These are phyloP conservation scores for Orbilia quercus DNA, from an alignment of 2,329 filamentous ascomycete genomes.

Conservation along the genomic window DNA sequence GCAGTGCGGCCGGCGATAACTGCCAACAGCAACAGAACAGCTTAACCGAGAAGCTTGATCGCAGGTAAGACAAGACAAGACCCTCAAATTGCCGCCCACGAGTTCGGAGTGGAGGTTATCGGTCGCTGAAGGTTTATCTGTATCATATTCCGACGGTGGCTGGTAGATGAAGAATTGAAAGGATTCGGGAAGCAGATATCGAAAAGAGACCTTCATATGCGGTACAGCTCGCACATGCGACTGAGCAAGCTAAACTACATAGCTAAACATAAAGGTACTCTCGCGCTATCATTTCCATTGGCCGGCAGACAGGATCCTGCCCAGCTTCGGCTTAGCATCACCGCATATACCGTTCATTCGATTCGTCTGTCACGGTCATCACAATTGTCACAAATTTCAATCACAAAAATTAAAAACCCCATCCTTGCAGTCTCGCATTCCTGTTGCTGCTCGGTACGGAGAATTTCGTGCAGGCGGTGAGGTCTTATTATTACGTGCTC, in stretches of 20 bases:
- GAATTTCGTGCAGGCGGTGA: constrained; percentile 7
- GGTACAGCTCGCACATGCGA: background rate
- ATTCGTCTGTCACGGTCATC: background rate
- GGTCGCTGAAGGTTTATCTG: background rate
- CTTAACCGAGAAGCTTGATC: constrained; percentile 9
- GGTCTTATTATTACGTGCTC: constrained; percentile 47
- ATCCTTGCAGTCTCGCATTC: constrained; percentile 10
- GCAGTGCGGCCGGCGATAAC: background rate
- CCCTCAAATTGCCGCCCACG: constrained; percentile 1
- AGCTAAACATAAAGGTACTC: background rate
- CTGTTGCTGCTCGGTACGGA: background rate
- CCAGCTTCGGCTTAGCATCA: constrained; percentile 26
- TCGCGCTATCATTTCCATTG: background rate
- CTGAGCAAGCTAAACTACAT: constrained; percentile 14
- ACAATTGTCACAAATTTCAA: constrained; percentile 7
- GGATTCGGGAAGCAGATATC: background rate
- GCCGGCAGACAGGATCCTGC: constrained; percentile 8
- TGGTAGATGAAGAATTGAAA: background rate
- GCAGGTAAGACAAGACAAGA: background rate
- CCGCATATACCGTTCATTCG: too few relatives aligned
- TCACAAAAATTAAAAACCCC: constrained; percentile 11
- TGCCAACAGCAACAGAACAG: background rate
- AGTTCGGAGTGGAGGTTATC: background rate
- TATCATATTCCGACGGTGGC: background rate
- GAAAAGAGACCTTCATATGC: constrained; percentile 25